Evolutionary conservation across 371 early-diverging fungal genomes (phyloP), one percentile per base, ranked within the genome.

Genomic region (Actinomortierella ambigua): DNA sequence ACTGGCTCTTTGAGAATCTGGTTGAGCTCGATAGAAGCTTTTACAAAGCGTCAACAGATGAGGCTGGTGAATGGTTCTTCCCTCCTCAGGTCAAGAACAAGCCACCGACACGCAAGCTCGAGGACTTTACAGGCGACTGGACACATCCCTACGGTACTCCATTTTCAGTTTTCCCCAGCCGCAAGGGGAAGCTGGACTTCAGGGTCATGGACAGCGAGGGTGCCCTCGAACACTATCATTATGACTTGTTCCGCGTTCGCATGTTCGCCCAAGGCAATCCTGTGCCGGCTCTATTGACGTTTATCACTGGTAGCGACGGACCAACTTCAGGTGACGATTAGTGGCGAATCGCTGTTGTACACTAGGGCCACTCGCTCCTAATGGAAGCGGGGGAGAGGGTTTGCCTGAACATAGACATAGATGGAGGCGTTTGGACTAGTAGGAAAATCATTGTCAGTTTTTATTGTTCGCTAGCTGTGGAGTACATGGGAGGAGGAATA

Each of bases 201-300:
- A 68, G 55, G 41, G 4, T 55, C 8, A 4, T 17, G 1, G n/a
- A 14, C 8, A 46, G 42, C 55, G 59, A 62, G 6, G 28, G 52
- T 23, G 50, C 55, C 20, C 23, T 69, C 43, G 60, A 47, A 48
- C 69, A 69, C 46, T 55, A 63, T 23, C 69, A 69, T 15, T 69
- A 56, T 29, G 69, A 69, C 14, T 41, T 63, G 0, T 69, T 63
- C 57, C 54, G 54, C 18, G 28, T 61, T 17, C 27, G 40, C 20
- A 26, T 59, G 17, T 20, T 22, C 14, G 41, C 49, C 24, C 41
- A 20, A 15, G 47, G 20, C 40, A 24, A 47, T 50, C 20, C 58
- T 14, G 23, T 22, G 28, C n/a, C 50, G 40, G 40, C 23, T 22
- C 41, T 58, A 50, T 24, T 57, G 57, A 43, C 52, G 18, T 59